Evolutionary conservation across 176 grass and related monocot species (phyloP).

Genomic region (Musa troglodytarum): DNA sequence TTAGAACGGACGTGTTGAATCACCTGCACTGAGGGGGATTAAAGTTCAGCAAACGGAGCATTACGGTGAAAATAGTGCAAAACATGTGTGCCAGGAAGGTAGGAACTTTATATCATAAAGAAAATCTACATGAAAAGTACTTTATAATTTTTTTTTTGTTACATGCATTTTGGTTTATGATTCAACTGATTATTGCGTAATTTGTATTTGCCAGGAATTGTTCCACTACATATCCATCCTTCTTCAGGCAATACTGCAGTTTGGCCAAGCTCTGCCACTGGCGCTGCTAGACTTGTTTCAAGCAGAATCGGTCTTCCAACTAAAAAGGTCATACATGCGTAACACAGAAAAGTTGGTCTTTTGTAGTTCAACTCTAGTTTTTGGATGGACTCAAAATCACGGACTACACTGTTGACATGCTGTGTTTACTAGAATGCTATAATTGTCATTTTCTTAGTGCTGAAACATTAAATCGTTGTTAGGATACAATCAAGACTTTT

Average conservation of each 20-base stretch:
- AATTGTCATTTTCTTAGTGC: too few relatives aligned
- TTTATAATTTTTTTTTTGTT: too few relatives aligned
- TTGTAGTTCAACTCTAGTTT: background rate
- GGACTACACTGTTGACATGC: too few relatives aligned
- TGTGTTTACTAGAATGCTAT: too few relatives aligned
- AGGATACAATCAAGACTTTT: too few relatives aligned
- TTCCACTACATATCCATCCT: background rate
- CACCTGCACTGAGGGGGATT: background rate
- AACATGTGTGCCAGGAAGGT: background rate
- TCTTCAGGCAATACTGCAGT: constrained; percentile 11
- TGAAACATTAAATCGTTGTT: too few relatives aligned
- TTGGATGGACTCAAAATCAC: too few relatives aligned
- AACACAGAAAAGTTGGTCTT: background rate
- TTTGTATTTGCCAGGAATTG: too few relatives aligned
- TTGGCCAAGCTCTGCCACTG: constrained; percentile 3
- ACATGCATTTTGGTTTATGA: too few relatives aligned
- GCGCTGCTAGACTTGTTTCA: constrained; percentile 5
- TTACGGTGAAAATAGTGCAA: background rate
- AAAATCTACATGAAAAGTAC: background rate
- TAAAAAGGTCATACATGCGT: background rate
- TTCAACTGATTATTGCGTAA: too few relatives aligned
- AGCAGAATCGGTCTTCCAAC: constrained; percentile 4
- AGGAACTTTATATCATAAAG: background rate
- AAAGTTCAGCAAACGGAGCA: background rate
- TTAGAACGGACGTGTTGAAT: background rate